These are phyloP conservation scores for Arthrobotrys conoides DNA, from an alignment of 2,329 filamentous ascomycete genomes.

Conservation along the genomic window DNA sequence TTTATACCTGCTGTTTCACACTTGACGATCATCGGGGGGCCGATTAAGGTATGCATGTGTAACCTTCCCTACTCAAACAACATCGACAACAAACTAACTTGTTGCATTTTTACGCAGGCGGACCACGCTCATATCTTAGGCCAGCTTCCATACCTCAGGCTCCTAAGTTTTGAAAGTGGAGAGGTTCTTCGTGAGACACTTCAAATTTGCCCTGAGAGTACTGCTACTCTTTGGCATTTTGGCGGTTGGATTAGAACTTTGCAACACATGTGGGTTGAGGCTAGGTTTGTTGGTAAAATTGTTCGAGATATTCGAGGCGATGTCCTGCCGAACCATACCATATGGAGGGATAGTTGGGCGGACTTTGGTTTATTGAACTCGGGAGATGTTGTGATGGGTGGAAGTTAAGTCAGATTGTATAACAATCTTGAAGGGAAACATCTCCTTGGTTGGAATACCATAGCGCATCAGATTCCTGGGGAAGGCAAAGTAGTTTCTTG, in stretches of 20 bases:
- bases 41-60: conserved; percentile 37
- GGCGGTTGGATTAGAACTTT: conserved; percentile 14
- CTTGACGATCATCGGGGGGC: conserved; percentile 44
- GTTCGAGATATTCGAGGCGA: conserved; percentile 23
- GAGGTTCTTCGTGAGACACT: not conserved
- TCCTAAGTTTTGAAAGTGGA: conserved; percentile 37
- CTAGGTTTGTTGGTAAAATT: conserved; percentile 41
- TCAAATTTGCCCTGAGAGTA: conserved; percentile 19
- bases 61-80: not conserved
- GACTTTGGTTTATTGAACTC: not conserved
- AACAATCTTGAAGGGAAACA: not conserved
- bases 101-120: conserved; percentile 9
- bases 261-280: conserved; percentile 40
- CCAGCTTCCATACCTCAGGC: conserved; percentile 6
- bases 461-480: no score
- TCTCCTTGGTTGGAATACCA: no score
- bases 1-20: conserved; percentile 32
- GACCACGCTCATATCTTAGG: conserved; percentile 25
- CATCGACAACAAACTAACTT: conserved; percentile 8
- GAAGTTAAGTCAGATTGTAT: not conserved
- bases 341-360: conserved; percentile 40
- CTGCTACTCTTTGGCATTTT: conserved; percentile 33
- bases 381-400: conserved; percentile 37
- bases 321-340: not conserved
- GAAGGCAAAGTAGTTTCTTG: no score